phyloP scores from a whole-genome alignment of 1,284 basidiomycete genomes.

The Wallemia ichthyophaga region DNA sequence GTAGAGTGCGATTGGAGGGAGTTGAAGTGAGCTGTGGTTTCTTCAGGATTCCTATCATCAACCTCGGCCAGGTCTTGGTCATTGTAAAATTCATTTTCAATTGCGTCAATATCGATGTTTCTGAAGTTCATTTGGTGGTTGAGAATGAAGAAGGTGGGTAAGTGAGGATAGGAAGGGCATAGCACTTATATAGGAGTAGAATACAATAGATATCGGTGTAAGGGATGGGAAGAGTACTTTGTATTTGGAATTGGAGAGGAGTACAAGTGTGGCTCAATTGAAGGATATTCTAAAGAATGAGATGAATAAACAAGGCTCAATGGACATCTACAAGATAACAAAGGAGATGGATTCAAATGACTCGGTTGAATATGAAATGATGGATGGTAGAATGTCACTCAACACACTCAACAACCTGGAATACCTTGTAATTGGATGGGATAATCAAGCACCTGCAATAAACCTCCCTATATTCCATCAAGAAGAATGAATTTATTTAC shows the following conservation, averaged over 20 bases:
- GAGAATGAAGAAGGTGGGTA: background rate
- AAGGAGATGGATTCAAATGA: background rate
- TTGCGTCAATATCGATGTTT: constrained; percentile 71
- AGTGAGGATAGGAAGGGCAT: too few species aligned
- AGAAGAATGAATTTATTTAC: background rate
- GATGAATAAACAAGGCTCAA: background rate
- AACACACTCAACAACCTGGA: background rate
- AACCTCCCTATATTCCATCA: too few species aligned
- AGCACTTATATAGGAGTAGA: too few species aligned
- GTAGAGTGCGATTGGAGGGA: constrained; percentile 42
- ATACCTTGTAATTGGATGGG: background rate
- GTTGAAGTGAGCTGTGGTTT: constrained; percentile 43
- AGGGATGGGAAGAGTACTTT: background rate
- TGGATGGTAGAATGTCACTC: background rate
- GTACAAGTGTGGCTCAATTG: background rate
- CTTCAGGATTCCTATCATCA: constrained; percentile 46
- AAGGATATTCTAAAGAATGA: background rate
- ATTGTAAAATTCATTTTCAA: constrained; percentile 62
- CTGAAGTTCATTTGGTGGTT: constrained; percentile 27
- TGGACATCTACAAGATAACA: too few species aligned
- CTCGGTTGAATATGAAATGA: background rate
- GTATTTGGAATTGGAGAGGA: background rate
- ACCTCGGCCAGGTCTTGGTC: constrained; percentile 62
- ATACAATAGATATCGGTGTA: background rate
- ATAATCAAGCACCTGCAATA: background rate